Base-by-base conservation (phyloP, 208 protist genomes). In the Balamuthia mandrillaris region DNA sequence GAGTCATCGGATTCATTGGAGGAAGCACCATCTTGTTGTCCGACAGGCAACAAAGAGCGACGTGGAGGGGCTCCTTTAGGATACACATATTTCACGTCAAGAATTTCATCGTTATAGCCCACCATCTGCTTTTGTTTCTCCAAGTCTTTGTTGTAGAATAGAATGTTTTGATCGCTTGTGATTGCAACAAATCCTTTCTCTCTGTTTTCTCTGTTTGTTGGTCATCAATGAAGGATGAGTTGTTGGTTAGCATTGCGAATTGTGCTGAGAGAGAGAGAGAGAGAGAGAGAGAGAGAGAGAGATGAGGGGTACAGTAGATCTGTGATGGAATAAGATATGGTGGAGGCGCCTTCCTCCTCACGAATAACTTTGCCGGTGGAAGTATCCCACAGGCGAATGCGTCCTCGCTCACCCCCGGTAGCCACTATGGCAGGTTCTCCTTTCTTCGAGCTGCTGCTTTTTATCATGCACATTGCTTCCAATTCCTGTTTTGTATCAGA, bases 101-200 rank as follows among this genome's bases (percentile, higher is more conserved):
- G 63, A 37, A 91, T 78, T 52, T 89, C 88, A 51, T 91, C 88
- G 61, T 87, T 91, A 68, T 86, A 65, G 24, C 88, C 88, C 10
- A 77, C 54, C n/a, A 77, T 39, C 44, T 77, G 66, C 42, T 77
- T 51, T 29, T 54, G 14, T 44, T 52, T 84, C 21, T 68, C 37
- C 0, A 91, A 51, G 31, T 45, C 31, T 6, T 24, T 45, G 35
- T 91, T 29, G 74, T 88, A 86, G 35, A 88, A 81, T 7, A 87
- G 45, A 29, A 91, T 85, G 82, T 91, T 86, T 35, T 89, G 86
- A 49, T 88, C 84, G 9, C 72, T 70, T n/a, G 81, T 91, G 16
- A 89, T 47, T 21, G 35, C 31, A n/a, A 88, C 39, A 24, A 89
- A n/a, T n/a, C n/a, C n/a, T n/a, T n/a, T n/a, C n/a, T n/a, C n/a